These are phyloP conservation scores for Funneliformis caledonium DNA, from an alignment of 371 early-diverging fungal genomes.

Conservation along the genomic window DNA sequence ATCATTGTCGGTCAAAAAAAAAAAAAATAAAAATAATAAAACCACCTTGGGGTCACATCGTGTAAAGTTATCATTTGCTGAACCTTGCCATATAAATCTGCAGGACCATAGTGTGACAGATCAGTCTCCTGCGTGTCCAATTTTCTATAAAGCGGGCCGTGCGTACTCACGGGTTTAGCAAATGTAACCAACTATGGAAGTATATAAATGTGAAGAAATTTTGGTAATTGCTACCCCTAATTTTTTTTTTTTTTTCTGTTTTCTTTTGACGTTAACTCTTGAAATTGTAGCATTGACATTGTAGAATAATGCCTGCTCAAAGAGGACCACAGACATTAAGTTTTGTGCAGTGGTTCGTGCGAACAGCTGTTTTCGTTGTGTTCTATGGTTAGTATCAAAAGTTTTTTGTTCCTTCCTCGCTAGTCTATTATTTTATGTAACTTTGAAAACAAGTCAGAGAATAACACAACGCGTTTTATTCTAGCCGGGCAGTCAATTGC, in stretches of 20 bases:
- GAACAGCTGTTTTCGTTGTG: constrained; percentile 25
- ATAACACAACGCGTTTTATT: not conserved
- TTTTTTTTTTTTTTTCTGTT: not conserved
- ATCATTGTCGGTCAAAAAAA: no score
- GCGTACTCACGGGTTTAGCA: not conserved
- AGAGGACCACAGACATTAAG: not conserved
- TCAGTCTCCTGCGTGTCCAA: no score
- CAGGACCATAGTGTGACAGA: no score
- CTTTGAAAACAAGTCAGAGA: not conserved
- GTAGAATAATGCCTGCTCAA: not conserved
- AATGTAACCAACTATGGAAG: not conserved
- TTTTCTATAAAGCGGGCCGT: no score
- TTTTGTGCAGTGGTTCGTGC: constrained; percentile 15
- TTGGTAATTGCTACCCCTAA: not conserved
- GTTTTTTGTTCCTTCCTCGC: not conserved
- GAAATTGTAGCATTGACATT: not conserved
- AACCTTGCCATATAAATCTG: no score
- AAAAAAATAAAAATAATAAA: no score
- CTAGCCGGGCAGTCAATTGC: constrained; percentile 30
- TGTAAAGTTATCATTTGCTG: no score
- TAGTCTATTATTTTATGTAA: not conserved
- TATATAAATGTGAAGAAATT: not conserved
- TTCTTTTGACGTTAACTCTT: not conserved
- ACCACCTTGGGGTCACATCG: no score
- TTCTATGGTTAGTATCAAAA: constrained; percentile 22